Conservation (phyloP, 768 basidiomycete genomes). For the Mycena pura region DNA sequence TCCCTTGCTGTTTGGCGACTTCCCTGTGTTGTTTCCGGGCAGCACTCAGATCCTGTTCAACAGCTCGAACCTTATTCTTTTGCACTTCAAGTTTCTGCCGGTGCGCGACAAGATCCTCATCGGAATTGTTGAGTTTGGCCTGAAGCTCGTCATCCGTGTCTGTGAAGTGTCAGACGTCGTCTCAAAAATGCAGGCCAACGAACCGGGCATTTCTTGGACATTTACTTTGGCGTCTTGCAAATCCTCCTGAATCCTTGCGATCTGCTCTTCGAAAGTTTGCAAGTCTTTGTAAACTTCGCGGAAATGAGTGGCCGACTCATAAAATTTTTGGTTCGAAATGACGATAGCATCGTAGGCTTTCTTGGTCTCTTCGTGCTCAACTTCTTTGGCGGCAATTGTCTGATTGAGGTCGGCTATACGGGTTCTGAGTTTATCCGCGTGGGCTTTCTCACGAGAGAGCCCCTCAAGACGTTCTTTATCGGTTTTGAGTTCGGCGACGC, state of each 20-base stretch:
- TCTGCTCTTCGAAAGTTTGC: conserved; percentile 66
- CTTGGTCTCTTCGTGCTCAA: conserved; percentile 75
- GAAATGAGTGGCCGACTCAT: conserved; percentile 85
- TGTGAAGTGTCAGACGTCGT: conserved; percentile 33
- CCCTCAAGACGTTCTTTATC: conserved; percentile 88
- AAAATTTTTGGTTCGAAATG: conserved; percentile 76
- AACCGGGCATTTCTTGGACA: conserved; percentile 72
- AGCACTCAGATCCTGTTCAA: conserved; percentile 64
- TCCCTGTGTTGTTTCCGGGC: conserved; percentile 60
- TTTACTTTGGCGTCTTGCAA: conserved; percentile 67
- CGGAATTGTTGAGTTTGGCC: conserved; percentile 61
- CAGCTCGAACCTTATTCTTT: conserved; percentile 60
- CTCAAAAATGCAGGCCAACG: conserved; percentile 29
- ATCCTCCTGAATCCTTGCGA: conserved; percentile 65
- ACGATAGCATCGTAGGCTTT: conserved; percentile 68
- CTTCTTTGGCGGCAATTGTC: conserved; percentile 71
- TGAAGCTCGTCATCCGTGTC: conserved; percentile 79
- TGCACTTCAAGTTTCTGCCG: conserved; percentile 55
- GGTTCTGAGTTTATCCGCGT: conserved; percentile 81
- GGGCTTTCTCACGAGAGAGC: conserved; percentile 81
- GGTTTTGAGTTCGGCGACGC: conserved; percentile 87
- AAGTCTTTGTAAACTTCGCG: conserved; percentile 81
- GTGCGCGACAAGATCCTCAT: conserved; percentile 59
- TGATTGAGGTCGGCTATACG: conserved; percentile 68
- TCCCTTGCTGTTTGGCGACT: conserved; percentile 67